These are phyloP conservation scores for Oryza punctata DNA, from an alignment of 176 grass and related monocot genomes.

Conservation along the genomic window DNA sequence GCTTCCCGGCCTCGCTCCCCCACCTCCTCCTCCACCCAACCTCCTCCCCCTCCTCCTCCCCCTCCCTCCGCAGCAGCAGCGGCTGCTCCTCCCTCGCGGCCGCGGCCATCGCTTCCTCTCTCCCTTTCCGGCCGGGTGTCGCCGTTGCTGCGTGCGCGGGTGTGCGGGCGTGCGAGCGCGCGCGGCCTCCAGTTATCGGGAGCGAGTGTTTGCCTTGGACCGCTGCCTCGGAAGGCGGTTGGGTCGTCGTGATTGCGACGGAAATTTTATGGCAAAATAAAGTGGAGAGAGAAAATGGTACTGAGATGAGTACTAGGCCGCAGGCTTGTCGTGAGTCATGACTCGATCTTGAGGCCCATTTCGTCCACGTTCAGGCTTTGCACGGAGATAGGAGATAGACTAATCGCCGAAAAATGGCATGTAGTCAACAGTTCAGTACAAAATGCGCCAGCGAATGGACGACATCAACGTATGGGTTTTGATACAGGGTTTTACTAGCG, in stretches of 20 bases:
- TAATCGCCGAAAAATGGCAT: too few species aligned
- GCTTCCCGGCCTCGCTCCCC: conserved; percentile 27
- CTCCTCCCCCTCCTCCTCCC: not conserved
- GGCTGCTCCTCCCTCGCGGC: conserved; percentile 13
- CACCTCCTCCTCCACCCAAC: conserved; percentile 10
- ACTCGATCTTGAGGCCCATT: too few species aligned
- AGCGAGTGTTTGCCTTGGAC: not conserved
- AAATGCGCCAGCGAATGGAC: not conserved
- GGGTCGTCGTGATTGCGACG: not conserved
- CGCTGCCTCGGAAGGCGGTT: not conserved
- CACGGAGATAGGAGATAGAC: too few species aligned
- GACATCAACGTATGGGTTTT: not conserved
- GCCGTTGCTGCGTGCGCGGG: not conserved
- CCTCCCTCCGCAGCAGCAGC: not conserved
- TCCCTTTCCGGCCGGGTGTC: too few species aligned
- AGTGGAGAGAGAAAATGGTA: too few species aligned
- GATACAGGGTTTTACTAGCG: too few species aligned
- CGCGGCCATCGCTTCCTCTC: conserved; percentile 8
- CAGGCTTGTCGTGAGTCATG: too few species aligned
- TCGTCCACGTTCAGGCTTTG: not conserved
- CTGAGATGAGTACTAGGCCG: too few species aligned
- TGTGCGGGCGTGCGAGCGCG: too few species aligned
- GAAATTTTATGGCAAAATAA: not conserved
- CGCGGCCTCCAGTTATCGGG: not conserved
- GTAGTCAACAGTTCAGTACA: not conserved